Percentiles rank a stretch among this genome's conserved stretches.
phyloP scores from a whole-genome alignment of 257 asterid species.

The Mentha longifolia region DNA sequence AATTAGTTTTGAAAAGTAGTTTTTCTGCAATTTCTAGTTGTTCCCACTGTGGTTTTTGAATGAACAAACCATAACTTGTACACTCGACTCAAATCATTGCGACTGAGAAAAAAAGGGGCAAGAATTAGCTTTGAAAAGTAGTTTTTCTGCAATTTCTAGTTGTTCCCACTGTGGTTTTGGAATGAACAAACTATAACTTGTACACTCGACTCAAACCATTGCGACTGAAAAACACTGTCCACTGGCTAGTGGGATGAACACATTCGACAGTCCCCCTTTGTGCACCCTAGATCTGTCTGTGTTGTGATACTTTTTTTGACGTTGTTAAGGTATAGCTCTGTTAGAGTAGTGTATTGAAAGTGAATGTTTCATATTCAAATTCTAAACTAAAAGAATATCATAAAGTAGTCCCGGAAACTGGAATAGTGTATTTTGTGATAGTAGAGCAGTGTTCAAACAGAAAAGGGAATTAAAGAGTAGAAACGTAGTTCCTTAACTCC shows the following conservation, averaged over 20 bases:
- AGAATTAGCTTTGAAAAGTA: background rate
- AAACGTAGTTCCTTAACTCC: background rate
- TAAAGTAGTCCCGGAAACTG: background rate
- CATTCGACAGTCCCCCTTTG: background rate
- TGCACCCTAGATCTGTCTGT: background rate
- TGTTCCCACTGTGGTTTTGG: background rate
- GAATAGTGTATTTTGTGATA: background rate
- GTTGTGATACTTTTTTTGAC: background rate
- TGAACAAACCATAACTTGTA: background rate
- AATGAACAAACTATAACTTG: background rate
- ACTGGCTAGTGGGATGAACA: too few relatives aligned
- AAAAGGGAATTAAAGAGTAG: background rate
- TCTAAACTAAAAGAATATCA: background rate
- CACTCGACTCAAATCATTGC: background rate
- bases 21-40: background rate
- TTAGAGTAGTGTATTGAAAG: constrained; percentile 6
- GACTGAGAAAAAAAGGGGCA: background rate
- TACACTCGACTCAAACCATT: background rate
- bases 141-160: background rate
- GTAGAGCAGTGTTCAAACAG: background rate
- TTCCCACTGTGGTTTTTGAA: background rate
- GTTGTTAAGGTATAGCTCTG: constrained; percentile 8
- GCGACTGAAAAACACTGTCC: background rate
- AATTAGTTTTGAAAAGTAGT: background rate
- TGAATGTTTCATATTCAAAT: background rate